Evolutionary conservation across 164 flowering plant species (phyloP).

Genomic region (Stephania japonica): DNA sequence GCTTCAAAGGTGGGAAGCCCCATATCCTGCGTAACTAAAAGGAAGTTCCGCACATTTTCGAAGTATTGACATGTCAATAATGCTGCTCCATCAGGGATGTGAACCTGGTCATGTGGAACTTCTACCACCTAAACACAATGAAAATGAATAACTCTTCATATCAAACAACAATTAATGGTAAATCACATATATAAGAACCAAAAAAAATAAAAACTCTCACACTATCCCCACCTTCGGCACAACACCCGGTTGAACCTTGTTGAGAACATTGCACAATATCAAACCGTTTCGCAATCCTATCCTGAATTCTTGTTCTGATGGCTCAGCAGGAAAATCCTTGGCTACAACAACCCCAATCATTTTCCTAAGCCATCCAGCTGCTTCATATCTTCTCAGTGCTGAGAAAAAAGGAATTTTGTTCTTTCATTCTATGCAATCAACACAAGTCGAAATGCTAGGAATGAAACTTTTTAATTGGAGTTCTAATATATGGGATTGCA

Average conservation of each 20-base stretch:
- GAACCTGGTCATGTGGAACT: constrained; percentile 63
- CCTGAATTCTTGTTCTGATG: constrained; percentile 83
- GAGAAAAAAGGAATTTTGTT: not conserved
- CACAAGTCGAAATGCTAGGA: not conserved
- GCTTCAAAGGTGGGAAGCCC: constrained; percentile 94
- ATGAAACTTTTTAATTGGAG: not conserved
- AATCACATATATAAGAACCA: not conserved
- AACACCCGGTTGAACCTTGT: constrained; percentile 79
- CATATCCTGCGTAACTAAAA: constrained; percentile 76
- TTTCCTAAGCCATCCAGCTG: constrained; percentile 77
- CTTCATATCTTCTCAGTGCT: constrained; percentile 79
- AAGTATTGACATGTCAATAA: constrained; percentile 91
- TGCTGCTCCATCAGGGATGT: constrained; percentile 89
- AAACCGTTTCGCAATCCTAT: constrained; percentile 78
- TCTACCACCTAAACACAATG: constrained; percentile 69
- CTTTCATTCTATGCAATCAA: not conserved
- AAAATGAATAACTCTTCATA: not conserved
- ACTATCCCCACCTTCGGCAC: constrained; percentile 60
- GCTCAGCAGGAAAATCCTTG: constrained; percentile 84
- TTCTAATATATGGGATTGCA: too few relatives aligned
- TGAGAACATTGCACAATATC: constrained; percentile 75
- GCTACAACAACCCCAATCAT: constrained; percentile 72
- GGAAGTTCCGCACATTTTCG: constrained; percentile 92
- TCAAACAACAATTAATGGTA: not conserved
- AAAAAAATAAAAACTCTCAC: not conserved